phyloP scores from a whole-genome alignment of 164 flowering plant species.

The Vitis labrusca region DNA sequence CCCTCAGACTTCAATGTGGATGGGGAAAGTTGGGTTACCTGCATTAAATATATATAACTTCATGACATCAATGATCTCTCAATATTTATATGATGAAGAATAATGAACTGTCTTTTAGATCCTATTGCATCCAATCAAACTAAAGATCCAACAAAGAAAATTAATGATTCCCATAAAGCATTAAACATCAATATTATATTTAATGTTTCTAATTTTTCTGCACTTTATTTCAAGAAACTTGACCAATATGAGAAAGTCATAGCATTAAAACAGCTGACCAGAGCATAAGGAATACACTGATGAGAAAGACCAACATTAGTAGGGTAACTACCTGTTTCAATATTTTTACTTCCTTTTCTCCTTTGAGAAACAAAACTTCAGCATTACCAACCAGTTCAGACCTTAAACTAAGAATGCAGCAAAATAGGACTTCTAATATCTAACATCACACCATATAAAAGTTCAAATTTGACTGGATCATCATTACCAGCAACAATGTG shows the following conservation, averaged over 20 bases:
- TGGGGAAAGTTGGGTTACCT: slow-evolving; percentile 67
- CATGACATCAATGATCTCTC: neutral
- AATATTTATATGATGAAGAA: too few relatives aligned
- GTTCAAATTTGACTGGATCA: neutral
- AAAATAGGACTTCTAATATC: neutral
- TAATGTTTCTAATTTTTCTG: too few relatives aligned
- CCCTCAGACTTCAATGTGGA: slow-evolving; percentile 60
- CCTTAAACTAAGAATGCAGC: neutral
- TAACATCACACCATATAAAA: neutral
- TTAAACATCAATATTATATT: too few relatives aligned
- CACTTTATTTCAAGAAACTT: neutral
- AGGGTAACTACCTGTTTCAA: neutral
- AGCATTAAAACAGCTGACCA: neutral
- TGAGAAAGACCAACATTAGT: neutral
- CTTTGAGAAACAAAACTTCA: neutral
- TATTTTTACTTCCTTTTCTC: neutral
- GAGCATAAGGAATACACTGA: neutral
- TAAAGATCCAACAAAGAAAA: too few relatives aligned
- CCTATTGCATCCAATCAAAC: too few relatives aligned
- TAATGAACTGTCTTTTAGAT: too few relatives aligned
- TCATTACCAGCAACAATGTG: neutral
- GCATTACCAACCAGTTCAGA: neutral
- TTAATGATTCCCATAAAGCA: too few relatives aligned
- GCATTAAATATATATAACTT: slow-evolving; percentile 15
- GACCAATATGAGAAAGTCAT: neutral